phyloP scores from a whole-genome alignment of 306 rosid species.

The Fragaria nilgerrensis region DNA sequence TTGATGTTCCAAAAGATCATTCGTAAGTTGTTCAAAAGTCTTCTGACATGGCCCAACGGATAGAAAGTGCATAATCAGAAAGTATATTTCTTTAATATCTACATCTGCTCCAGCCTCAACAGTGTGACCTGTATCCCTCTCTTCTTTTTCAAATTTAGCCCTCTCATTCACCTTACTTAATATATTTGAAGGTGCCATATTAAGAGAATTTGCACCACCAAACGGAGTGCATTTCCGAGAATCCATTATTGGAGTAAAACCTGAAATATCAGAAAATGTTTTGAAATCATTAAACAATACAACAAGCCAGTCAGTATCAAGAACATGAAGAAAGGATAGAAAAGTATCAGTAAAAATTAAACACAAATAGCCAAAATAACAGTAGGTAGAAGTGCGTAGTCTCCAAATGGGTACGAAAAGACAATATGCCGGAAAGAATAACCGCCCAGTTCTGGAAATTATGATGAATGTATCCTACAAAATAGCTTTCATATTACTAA shows the following conservation, averaged over 20 bases:
- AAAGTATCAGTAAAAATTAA: background rate
- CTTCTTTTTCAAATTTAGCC: slow-evolving; percentile 34
- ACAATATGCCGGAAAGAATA: background rate
- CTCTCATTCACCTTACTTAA: slow-evolving; percentile 50
- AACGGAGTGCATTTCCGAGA: slow-evolving; percentile 51
- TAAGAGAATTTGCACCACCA: slow-evolving; percentile 39
- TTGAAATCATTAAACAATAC: slow-evolving; percentile 6
- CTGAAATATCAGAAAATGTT: slow-evolving; percentile 37
- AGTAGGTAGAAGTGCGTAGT: background rate
- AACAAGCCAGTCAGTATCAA: background rate
- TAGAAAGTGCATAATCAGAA: slow-evolving; percentile 75
- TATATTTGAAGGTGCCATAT: slow-evolving; percentile 44
- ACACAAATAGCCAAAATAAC: background rate
- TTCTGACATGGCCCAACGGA: slow-evolving; percentile 76
- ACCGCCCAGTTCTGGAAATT: slow-evolving; percentile 1
- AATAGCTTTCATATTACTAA: background rate
- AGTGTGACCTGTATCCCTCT: slow-evolving; percentile 26
- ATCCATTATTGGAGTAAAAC: slow-evolving; percentile 44
- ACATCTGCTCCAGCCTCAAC: slow-evolving; percentile 52
- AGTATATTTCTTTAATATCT: slow-evolving; percentile 73
- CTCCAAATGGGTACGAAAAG: background rate
- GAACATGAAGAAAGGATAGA: background rate
- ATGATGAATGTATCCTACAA: background rate
- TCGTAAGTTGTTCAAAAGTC: slow-evolving; percentile 55
- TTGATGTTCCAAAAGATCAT: slow-evolving; percentile 72